These are phyloP conservation scores for Nannizziopsis barbatae DNA, from an alignment of 2,329 filamentous ascomycete species.

Conservation along the genomic window DNA sequence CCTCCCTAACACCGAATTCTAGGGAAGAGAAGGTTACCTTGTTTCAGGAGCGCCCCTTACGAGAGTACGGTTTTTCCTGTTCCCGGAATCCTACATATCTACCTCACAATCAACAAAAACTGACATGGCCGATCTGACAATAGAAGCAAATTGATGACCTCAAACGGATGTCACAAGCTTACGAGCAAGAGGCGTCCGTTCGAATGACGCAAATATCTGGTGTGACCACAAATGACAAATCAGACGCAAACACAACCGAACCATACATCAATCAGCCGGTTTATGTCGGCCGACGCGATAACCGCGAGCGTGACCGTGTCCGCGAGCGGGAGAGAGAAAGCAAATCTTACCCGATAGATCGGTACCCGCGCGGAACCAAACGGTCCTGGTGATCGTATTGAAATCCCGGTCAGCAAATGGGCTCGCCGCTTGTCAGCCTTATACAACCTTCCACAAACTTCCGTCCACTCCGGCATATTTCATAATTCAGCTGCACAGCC, in stretches of 20 bases:
- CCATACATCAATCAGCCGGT: constrained; percentile 37
- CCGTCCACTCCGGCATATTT: not conserved
- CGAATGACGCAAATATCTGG: constrained; percentile 17
- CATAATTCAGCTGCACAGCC: constrained; percentile 1
- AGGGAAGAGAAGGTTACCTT: constrained; percentile 41
- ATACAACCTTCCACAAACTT: not conserved
- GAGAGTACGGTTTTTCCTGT: constrained; percentile 27
- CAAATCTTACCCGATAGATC: constrained; percentile 13
- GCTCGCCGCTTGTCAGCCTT: not conserved
- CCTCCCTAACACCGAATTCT: constrained; percentile 15
- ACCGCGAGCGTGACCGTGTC: constrained; percentile 11
- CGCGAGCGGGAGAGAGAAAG: constrained; percentile 14
- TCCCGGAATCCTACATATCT: not conserved
- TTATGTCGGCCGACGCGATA: constrained; percentile 27
- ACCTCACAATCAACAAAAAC: constrained; percentile 4
- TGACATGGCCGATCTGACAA: constrained; percentile 9
- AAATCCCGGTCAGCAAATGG: not conserved
- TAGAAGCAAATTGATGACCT: constrained; percentile 43
- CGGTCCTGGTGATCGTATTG: constrained; percentile 14
- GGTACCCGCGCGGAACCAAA: constrained; percentile 10
- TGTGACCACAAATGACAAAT: constrained; percentile 18
- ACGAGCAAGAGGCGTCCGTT: constrained; percentile 37
- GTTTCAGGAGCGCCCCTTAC: constrained; percentile 38
- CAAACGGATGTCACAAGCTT: constrained; percentile 37
- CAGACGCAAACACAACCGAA: constrained; percentile 21